Evolutionary conservation across 768 basidiomycete species (phyloP).

Genomic region (Phallus indusiatus): DNA sequence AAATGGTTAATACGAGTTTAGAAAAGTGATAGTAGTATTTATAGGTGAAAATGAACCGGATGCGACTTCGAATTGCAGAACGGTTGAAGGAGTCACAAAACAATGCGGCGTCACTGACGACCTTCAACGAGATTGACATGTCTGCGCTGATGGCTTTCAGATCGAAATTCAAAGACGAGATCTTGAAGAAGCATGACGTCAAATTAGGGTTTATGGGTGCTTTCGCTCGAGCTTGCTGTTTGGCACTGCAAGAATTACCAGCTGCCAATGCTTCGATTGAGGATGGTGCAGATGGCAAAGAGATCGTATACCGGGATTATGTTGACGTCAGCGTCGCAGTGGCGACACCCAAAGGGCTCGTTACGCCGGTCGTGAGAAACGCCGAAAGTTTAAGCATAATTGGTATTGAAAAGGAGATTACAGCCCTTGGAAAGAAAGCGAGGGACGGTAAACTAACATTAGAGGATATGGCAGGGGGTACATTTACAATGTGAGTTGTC

Average conservation of each 20-base stretch:
- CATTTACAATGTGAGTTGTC: slow-evolving; percentile 86
- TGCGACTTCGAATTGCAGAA: slow-evolving; percentile 95
- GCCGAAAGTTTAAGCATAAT: slow-evolving; percentile 79
- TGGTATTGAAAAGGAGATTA: slow-evolving; percentile 90
- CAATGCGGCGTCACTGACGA: slow-evolving; percentile 90
- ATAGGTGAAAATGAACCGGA: slow-evolving; percentile 96
- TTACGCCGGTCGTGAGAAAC: slow-evolving; percentile 93
- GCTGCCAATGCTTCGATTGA: slow-evolving; percentile 92
- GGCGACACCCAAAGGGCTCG: slow-evolving; percentile 93
- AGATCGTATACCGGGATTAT: slow-evolving; percentile 87
- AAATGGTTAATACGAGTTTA: not conserved
- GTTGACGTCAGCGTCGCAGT: slow-evolving; percentile 95
- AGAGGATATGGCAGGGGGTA: slow-evolving; percentile 96
- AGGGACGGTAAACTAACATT: slow-evolving; percentile 89
- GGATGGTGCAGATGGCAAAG: slow-evolving; percentile 34
- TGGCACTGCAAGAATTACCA: slow-evolving; percentile 88
- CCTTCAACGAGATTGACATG: slow-evolving; percentile 99
- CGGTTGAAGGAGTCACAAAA: slow-evolving; percentile 98
- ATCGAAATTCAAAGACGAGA: slow-evolving; percentile 83
- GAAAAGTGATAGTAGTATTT: not conserved
- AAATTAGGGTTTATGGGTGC: slow-evolving; percentile 99
- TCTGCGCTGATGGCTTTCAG: slow-evolving; percentile 90
- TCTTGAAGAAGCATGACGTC: slow-evolving; percentile 86
- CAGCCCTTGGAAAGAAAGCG: slow-evolving; percentile 88
- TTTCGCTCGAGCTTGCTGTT: slow-evolving; percentile 76